Percentiles rank a stretch among this genome's conserved stretches.
Evolutionary conservation across 371 early-diverging fungal species (phyloP).

Genomic region (Funneliformis caledonium): DNA sequence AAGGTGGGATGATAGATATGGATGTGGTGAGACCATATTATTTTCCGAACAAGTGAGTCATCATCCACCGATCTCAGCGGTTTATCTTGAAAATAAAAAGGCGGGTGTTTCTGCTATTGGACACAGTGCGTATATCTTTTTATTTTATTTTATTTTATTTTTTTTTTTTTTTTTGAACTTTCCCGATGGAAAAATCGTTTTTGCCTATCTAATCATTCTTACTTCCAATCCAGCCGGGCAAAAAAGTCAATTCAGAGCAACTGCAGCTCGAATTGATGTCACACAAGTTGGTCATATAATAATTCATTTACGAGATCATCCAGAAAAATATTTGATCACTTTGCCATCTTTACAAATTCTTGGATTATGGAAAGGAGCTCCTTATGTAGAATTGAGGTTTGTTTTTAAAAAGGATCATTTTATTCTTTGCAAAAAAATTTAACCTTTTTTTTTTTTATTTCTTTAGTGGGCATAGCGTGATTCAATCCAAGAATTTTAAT

Average conservation of each 20-base stretch:
- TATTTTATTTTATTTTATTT: neutral
- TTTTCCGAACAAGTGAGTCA: slow-evolving; percentile 79
- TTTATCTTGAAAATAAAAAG: slow-evolving; percentile 72
- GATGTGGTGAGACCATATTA: slow-evolving; percentile 63
- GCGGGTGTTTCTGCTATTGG: slow-evolving; percentile 73
- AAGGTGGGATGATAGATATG: slow-evolving; percentile 68
- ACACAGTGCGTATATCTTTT: slow-evolving; percentile 54
- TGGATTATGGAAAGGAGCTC: slow-evolving; percentile 79
- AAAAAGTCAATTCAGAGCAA: slow-evolving; percentile 80
- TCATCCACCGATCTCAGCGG: slow-evolving; percentile 77
- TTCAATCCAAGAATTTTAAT: slow-evolving; percentile 36
- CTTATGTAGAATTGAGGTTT: slow-evolving; percentile 74
- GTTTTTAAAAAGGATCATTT: neutral
- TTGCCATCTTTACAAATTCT: slow-evolving; percentile 78
- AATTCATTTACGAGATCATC: slow-evolving; percentile 56
- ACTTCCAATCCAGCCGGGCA: slow-evolving; percentile 54
- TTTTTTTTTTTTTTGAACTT: slow-evolving; percentile 2
- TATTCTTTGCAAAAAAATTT: neutral
- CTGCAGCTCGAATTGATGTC: slow-evolving; percentile 73
- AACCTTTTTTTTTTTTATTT: neutral
- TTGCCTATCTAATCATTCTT: neutral
- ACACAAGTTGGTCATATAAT: slow-evolving; percentile 78
- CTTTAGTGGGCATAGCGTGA: slow-evolving; percentile 30
- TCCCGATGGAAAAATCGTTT: neutral
- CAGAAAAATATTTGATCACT: slow-evolving; percentile 75